Percentiles rank a stretch among this genome's conserved stretches.
Conservation (phyloP, 208 protist species). For the Spongospora subterranea region DNA sequence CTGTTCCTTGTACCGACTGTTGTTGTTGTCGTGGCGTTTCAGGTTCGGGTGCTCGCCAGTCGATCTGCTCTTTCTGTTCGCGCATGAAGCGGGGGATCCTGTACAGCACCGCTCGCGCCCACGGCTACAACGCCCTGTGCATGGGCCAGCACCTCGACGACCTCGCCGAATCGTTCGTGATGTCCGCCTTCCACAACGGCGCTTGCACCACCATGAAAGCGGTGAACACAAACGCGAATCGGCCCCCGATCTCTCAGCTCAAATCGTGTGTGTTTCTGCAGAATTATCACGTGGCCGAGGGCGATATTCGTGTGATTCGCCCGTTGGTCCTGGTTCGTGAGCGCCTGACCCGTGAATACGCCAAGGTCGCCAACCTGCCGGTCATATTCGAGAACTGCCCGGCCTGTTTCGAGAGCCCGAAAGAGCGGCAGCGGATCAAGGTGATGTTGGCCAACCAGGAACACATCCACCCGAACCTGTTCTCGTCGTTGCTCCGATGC, state of each 20-base stretch:
- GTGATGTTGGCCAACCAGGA: conserved; percentile 76
- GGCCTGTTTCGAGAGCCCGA: conserved; percentile 81
- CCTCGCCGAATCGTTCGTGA: conserved; percentile 80
- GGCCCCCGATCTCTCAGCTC: conserved; percentile 9
- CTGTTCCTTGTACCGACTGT: not conserved
- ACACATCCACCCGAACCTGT: conserved; percentile 71
- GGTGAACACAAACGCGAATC: not conserved
- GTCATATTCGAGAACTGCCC: conserved; percentile 83
- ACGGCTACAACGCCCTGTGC: conserved; percentile 82
- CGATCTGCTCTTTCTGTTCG: conserved; percentile 81
- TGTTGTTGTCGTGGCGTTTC: not conserved
- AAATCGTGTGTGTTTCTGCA: conserved; percentile 43
- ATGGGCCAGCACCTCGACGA: conserved; percentile 81
- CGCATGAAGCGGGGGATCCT: conserved; percentile 83
- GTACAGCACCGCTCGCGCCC: conserved; percentile 71
- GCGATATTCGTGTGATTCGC: conserved; percentile 80
- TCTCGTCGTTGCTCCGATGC: conserved; percentile 63
- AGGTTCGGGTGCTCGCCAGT: conserved; percentile 40
- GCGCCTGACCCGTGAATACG: conserved; percentile 68
- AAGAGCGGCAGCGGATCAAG: conserved; percentile 80
- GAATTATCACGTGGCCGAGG: conserved; percentile 75
- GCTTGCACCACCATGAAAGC: conserved; percentile 82
- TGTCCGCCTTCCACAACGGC: conserved; percentile 82
- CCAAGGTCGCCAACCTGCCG: conserved; percentile 69
- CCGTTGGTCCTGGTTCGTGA: conserved; percentile 77